Percentiles rank a stretch among this genome's conserved stretches.
Conservation (phyloP, 2,329 filamentous ascomycete genomes). For the Neonectria coccinea region DNA sequence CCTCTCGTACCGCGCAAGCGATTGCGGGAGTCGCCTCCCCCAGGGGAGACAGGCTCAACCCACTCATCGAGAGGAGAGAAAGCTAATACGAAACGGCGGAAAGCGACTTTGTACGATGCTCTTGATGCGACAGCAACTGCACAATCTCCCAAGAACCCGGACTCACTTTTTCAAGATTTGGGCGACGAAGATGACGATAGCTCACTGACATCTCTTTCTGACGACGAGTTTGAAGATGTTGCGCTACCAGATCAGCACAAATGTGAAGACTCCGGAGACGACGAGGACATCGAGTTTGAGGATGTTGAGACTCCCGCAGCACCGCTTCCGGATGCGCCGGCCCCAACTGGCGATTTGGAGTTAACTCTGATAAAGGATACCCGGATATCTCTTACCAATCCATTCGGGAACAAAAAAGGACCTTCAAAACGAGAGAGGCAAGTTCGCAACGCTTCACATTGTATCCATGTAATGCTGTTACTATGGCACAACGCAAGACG, state of each 20-base stretch:
- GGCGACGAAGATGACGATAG: slow-evolving; percentile 56
- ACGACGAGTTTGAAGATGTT: slow-evolving; percentile 66
- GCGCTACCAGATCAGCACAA: slow-evolving; percentile 57
- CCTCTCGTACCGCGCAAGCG: slow-evolving; percentile 76
- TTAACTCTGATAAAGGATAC: slow-evolving; percentile 74
- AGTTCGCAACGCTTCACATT: slow-evolving; percentile 83
- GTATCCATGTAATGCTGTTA: slow-evolving; percentile 87
- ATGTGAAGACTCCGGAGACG: slow-evolving; percentile 44
- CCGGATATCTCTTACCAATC: slow-evolving; percentile 70
- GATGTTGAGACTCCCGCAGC: slow-evolving; percentile 74
- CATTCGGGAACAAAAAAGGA: slow-evolving; percentile 79
- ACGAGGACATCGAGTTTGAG: slow-evolving; percentile 68
- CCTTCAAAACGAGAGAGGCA: slow-evolving; percentile 86
- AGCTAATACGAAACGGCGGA: slow-evolving; percentile 52
- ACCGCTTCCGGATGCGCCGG: slow-evolving; percentile 57
- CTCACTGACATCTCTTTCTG: slow-evolving; percentile 66
- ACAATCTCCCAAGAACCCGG: slow-evolving; percentile 57
- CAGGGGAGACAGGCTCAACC: slow-evolving; percentile 43
- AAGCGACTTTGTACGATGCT: slow-evolving; percentile 70
- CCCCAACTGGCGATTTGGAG: slow-evolving; percentile 75
- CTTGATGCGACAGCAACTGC: slow-evolving; percentile 64
- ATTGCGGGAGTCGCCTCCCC: slow-evolving; percentile 60
- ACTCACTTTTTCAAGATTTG: slow-evolving; percentile 57
- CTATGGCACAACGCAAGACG: slow-evolving; percentile 90
- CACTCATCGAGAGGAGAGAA: slow-evolving; percentile 44